Evolutionary conservation across 257 asterid species (phyloP).

Genomic region (Pogostemon cablin): DNA sequence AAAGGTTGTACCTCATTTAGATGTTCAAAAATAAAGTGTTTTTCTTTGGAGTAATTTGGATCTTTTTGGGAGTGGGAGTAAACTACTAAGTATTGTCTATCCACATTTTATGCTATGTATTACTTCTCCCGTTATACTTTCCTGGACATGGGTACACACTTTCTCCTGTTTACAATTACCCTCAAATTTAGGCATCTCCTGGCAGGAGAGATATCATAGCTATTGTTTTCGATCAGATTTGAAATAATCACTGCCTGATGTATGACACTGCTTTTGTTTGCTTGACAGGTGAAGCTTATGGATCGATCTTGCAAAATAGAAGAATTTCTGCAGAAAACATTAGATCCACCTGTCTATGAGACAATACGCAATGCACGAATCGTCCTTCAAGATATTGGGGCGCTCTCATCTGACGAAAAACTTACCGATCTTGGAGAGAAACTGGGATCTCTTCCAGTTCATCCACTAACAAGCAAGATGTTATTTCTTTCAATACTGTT

Average conservation of each 20-base stretch:
- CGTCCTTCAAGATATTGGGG: constrained; percentile 88
- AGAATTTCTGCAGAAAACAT: constrained; percentile 72
- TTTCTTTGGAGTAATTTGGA: background rate
- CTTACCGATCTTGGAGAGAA: constrained; percentile 87
- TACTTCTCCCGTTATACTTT: background rate
- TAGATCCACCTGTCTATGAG: constrained; percentile 86
- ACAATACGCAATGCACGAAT: constrained; percentile 76
- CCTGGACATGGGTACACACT: background rate
- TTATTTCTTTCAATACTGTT: constrained; percentile 71
- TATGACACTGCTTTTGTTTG: constrained; percentile 16
- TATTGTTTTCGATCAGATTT: background rate
- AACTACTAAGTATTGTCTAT: background rate
- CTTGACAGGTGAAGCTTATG: constrained; percentile 78
- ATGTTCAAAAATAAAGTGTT: background rate
- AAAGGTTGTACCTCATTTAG: background rate
- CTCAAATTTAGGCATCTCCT: background rate
- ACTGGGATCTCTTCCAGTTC: constrained; percentile 89
- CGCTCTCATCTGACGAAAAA: constrained; percentile 70
- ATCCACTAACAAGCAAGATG: constrained; percentile 95
- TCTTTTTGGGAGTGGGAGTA: background rate
- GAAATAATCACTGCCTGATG: background rate
- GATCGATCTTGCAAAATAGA: constrained; percentile 77
- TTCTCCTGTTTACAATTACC: background rate
- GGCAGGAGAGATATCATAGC: background rate
- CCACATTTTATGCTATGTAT: background rate